These are phyloP conservation scores for Lolium perenne DNA, from an alignment of 176 grass and related monocot genomes.

Conservation along the genomic window DNA sequence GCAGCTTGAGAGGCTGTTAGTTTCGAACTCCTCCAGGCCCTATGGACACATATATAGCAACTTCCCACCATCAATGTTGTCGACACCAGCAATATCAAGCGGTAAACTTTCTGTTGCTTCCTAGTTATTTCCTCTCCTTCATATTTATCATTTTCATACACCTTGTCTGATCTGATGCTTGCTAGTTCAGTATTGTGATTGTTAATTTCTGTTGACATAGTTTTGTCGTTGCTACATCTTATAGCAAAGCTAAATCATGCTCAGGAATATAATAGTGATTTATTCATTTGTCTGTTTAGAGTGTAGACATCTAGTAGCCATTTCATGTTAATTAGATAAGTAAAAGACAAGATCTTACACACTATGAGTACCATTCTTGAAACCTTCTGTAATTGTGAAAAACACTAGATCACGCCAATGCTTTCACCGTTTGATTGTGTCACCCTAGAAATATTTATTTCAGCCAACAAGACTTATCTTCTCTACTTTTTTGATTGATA, in stretches of 20 bases:
- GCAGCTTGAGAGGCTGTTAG: too few relatives aligned
- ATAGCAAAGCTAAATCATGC: slow-evolving; percentile 2
- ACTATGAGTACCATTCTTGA: background rate
- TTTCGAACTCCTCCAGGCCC: too few relatives aligned
- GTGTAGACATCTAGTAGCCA: background rate
- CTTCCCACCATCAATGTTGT: background rate
- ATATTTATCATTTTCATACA: background rate
- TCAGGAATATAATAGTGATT: background rate
- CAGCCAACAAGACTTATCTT: background rate
- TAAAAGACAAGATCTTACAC: background rate
- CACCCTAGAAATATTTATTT: background rate
- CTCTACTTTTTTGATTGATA: background rate
- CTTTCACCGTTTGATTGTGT: background rate
- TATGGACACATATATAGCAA: background rate
- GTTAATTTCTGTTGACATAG: background rate
- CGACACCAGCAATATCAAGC: background rate
- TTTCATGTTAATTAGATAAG: background rate
- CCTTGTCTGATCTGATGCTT: background rate
- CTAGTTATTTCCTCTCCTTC: background rate
- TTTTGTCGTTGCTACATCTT: background rate
- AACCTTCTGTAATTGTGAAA: background rate
- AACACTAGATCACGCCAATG: background rate
- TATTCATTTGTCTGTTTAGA: background rate
- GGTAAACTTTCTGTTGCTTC: background rate
- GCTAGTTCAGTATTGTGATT: background rate